Percentiles rank a stretch among this genome's conserved stretches.
These are phyloP conservation scores for Penicillium argentinense DNA, from an alignment of 495 filamentous ascomycete genomes.

Conservation along the genomic window DNA sequence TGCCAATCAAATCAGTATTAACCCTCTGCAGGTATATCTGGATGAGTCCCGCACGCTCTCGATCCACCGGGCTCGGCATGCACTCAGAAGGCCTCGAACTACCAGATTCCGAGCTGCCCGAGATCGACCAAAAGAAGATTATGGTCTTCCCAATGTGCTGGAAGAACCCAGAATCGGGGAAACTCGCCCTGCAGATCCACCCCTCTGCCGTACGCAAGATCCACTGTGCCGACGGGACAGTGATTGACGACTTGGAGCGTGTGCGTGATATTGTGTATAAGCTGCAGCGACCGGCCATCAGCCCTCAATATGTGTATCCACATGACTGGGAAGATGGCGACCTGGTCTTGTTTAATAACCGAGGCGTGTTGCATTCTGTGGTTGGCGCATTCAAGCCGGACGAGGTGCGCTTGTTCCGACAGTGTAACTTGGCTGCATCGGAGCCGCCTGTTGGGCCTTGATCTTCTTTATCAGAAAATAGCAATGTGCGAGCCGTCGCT, in stretches of 20 bases:
- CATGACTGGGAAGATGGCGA: slow-evolving; percentile 77
- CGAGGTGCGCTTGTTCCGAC: slow-evolving; percentile 69
- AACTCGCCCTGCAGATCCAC: slow-evolving; percentile 68
- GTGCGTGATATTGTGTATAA: slow-evolving; percentile 68
- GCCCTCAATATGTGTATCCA: slow-evolving; percentile 63
- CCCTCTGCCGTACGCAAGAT: slow-evolving; percentile 65
- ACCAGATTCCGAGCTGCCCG: slow-evolving; percentile 54
- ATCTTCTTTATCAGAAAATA: neutral
- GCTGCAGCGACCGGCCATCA: slow-evolving; percentile 70
- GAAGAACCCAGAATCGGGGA: slow-evolving; percentile 68
- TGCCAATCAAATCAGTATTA: too few relatives aligned
- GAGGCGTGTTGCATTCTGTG: slow-evolving; percentile 68
- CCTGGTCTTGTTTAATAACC: slow-evolving; percentile 72
- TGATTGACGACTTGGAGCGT: slow-evolving; percentile 61
- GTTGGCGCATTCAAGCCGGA: slow-evolving; percentile 70
- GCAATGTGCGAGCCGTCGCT: neutral
- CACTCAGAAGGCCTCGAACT: slow-evolving; percentile 61
- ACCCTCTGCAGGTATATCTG: slow-evolving; percentile 58
- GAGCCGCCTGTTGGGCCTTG: slow-evolving; percentile 24
- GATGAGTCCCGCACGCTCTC: slow-evolving; percentile 66
- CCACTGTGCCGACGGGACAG: slow-evolving; percentile 59
- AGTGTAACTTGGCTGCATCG: slow-evolving; percentile 69
- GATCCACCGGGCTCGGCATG: slow-evolving; percentile 64
- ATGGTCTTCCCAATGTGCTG: slow-evolving; percentile 70
- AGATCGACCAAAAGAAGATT: slow-evolving; percentile 62